A percentile compares a stretch with the other conserved stretches of the same genome.
phyloP scores from a whole-genome alignment of 169 alveolate genomes.

The Plasmodium yoelii region DNA sequence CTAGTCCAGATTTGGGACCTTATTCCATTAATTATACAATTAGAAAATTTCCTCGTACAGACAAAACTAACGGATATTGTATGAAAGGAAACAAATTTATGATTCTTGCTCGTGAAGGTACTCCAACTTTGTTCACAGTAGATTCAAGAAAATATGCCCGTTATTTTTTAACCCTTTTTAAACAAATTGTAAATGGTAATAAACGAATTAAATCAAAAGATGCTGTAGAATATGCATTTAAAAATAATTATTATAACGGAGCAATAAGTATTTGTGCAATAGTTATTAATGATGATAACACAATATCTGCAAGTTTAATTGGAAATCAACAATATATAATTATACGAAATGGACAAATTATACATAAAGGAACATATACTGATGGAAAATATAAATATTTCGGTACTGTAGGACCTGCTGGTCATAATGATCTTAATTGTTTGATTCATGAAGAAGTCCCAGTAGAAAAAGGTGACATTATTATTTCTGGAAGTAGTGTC shows the following conservation, averaged over 20 bases:
- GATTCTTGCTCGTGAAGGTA: constrained; percentile 51
- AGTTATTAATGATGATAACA: constrained; percentile 33
- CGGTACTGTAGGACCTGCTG: constrained; percentile 21
- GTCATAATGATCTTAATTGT: constrained; percentile 14
- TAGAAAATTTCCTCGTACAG: constrained; percentile 50
- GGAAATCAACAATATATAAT: constrained; percentile 49
- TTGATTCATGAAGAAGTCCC: constrained; percentile 33
- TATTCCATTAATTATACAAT: constrained; percentile 42
- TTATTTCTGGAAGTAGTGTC: constrained; percentile 46
- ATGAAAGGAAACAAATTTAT: constrained; percentile 37
- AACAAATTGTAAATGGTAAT: constrained; percentile 32
- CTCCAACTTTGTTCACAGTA: constrained; percentile 25
- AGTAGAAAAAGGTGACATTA: constrained; percentile 44
- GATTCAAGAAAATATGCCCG: constrained; percentile 48
- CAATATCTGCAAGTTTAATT: constrained; percentile 42
- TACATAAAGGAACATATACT: constrained; percentile 24
- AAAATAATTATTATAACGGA: constrained; percentile 50
- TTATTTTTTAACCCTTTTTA: constrained; percentile 44
- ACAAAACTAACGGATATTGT: constrained; percentile 59
- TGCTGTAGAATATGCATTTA: constrained; percentile 40
- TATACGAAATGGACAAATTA: constrained; percentile 29
- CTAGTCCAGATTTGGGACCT: background rate
- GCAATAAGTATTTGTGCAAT: constrained; percentile 51
- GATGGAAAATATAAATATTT: constrained; percentile 27
- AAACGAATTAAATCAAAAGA: constrained; percentile 47